Percentiles rank a stretch among this genome's conserved stretches.
These are phyloP conservation scores for Solanum hybrid DNA, from an alignment of 305 asterid species.

Conservation along the genomic window DNA sequence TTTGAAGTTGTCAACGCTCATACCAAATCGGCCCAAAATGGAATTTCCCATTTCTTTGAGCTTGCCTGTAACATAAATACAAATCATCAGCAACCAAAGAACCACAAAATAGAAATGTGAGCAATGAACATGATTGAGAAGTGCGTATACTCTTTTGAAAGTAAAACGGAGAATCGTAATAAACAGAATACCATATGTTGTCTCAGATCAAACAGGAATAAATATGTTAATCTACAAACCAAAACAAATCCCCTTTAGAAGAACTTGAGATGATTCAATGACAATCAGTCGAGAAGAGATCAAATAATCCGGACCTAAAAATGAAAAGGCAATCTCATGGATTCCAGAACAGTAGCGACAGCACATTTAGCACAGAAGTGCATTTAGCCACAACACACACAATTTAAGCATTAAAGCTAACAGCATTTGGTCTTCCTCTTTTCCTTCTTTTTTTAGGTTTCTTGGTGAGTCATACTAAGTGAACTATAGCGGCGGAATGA, in stretches of 20 bases:
- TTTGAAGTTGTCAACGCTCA: constrained; percentile 88
- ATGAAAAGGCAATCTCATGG: background rate
- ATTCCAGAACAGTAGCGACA: background rate
- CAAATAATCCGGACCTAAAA: background rate
- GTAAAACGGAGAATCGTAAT: background rate
- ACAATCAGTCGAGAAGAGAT: background rate
- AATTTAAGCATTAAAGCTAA: background rate
- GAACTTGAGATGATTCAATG: background rate
- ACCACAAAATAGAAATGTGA: background rate
- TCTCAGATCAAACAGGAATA: background rate
- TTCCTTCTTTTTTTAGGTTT: background rate
- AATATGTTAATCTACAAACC: background rate
- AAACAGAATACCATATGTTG: background rate
- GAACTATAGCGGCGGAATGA: background rate
- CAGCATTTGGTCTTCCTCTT: background rate
- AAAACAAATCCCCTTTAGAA: background rate
- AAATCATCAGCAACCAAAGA: background rate
- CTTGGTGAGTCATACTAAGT: background rate
- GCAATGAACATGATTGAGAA: background rate
- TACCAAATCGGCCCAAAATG: constrained; percentile 80
- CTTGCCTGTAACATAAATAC: constrained; percentile 44
- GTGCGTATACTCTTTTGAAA: background rate
- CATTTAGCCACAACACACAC: background rate
- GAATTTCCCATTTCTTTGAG: constrained; percentile 88
- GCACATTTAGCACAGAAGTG: background rate